Evolutionary conservation across 2,329 filamentous ascomycete species (phyloP).

Genomic region (Cercospora canescens): DNA sequence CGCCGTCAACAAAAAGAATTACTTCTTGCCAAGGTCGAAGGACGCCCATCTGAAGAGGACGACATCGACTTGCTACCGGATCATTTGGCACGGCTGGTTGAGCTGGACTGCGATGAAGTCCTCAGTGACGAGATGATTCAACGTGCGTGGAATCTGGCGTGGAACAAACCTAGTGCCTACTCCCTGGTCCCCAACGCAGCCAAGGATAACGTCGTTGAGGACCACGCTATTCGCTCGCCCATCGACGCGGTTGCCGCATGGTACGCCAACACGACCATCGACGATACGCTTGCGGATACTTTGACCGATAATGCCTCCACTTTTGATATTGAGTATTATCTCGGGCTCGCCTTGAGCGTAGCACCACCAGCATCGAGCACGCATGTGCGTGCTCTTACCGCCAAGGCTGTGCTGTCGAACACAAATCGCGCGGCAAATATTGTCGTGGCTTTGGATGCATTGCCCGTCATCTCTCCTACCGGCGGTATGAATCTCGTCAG

Average conservation of each 20-base stretch:
- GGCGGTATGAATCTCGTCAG: conserved; percentile 48
- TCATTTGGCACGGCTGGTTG: conserved; percentile 73
- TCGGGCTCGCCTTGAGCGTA: conserved; percentile 69
- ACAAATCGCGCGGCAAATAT: conserved; percentile 54
- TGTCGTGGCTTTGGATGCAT: conserved; percentile 53
- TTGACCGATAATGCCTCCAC: conserved; percentile 49
- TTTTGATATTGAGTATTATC: conserved; percentile 48
- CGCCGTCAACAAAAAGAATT: conserved; percentile 58
- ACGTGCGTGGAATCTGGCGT: conserved; percentile 84
- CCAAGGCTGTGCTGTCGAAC: conserved; percentile 60
- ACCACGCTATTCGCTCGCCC: conserved; percentile 79
- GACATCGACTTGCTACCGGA: conserved; percentile 69
- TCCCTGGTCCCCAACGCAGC: conserved; percentile 66
- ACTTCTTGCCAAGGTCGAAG: conserved; percentile 28
- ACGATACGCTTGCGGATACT: conserved; percentile 64
- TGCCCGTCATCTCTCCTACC: conserved; percentile 42
- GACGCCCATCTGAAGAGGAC: conserved; percentile 40
- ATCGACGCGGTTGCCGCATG: conserved; percentile 89
- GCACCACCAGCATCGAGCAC: conserved; percentile 79
- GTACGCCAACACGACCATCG: conserved; percentile 77
- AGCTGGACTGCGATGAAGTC: conserved; percentile 79
- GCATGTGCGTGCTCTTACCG: conserved; percentile 58
- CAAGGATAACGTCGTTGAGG: conserved; percentile 82
- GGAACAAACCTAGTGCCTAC: conserved; percentile 75
- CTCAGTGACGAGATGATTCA: conserved; percentile 76